phyloP scores from a whole-genome alignment of 2,329 filamentous ascomycete genomes.

The Sclerotinia glacialis region DNA sequence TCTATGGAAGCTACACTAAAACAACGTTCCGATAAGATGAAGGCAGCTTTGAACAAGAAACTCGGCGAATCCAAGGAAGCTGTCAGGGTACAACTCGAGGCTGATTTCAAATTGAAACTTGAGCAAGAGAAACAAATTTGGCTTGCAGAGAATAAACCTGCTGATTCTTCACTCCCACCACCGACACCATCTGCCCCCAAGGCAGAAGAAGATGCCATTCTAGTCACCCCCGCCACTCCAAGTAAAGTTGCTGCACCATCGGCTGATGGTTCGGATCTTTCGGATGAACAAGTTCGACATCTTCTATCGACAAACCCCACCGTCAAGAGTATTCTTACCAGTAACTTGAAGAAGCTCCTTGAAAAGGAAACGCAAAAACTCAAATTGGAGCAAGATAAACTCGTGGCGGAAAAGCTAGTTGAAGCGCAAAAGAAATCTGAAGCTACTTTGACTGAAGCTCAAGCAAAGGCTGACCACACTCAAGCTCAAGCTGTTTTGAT shows the following conservation, averaged over 20 bases:
- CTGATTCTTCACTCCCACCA: slow-evolving; percentile 35
- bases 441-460: slow-evolving; percentile 46
- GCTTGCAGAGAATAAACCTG: slow-evolving; percentile 50
- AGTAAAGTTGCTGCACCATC: slow-evolving; percentile 24
- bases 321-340: slow-evolving; percentile 46
- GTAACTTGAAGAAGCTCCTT: slow-evolving; percentile 63
- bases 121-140: slow-evolving; percentile 64
- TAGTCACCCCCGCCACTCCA: slow-evolving; percentile 29
- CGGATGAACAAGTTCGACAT: slow-evolving; percentile 55
- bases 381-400: slow-evolving; percentile 48
- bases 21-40: slow-evolving; percentile 66
- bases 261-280: slow-evolving; percentile 20
- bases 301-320: slow-evolving; percentile 54
- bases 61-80: slow-evolving; percentile 54
- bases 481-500: slow-evolving; percentile 61
- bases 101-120: slow-evolving; percentile 48
- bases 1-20: slow-evolving; percentile 60
- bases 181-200: slow-evolving; percentile 43
- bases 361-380: slow-evolving; percentile 60
- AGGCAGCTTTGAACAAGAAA: slow-evolving; percentile 64
- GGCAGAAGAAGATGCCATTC: slow-evolving; percentile 27
- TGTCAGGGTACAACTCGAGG: slow-evolving; percentile 53
- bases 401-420: slow-evolving; percentile 49
- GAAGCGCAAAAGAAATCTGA: slow-evolving; percentile 49
- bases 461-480: slow-evolving; percentile 43